Base-by-base conservation (phyloP, 768 basidiomycete species). In the Goffeauzyma gilvescens region DNA sequence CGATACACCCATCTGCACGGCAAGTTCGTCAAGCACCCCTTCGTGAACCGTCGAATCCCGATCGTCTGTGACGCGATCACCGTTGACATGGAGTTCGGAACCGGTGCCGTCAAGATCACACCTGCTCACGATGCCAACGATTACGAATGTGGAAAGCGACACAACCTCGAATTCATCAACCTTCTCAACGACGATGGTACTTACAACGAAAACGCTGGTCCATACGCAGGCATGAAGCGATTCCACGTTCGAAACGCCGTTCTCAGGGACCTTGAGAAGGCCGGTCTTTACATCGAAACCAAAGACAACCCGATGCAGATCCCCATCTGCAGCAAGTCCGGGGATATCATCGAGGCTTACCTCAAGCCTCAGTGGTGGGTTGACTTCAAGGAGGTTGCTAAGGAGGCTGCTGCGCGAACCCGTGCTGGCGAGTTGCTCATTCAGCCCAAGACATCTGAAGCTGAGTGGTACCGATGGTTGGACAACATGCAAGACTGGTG, bases 311-410 rank as follows among this genome's bases (percentile, higher is more conserved):
- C 87, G 7, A 96, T 98, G 93, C 79, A 79, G 55, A 83, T 98
- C 31, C 90, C 90, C 1, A 68, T 95, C 40, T 96, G 90, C 77
- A 90, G 82, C 53, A 90, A 93, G 72, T 93, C 86, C 2, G 90
- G 90, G 1, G 93, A 98, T 59, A 65, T 98, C 41, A 93, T 96
- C 51, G 93, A 98, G 64, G 79, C 83, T 2, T 68, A 95, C 17
- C 68, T 96, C 55, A 96, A 93, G 64, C 93, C 93, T 0, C 93
- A 98, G 60, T 98, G 93, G 93, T 98, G 90, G 89, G 80, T 98
- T 26, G 76, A 78, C 62, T 90, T 87, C 67, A 75, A 83, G 63
- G 79, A 80, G 1, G 68, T 96, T 39, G 87, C 90, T 0, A 79
- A 85, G 40, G 83, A 87, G 55, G 85, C 82, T 5, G 72, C 90